These are phyloP conservation scores for Pseudozyma hubeiensis DNA, from an alignment of 1,284 basidiomycete species.

Conservation along the genomic window DNA sequence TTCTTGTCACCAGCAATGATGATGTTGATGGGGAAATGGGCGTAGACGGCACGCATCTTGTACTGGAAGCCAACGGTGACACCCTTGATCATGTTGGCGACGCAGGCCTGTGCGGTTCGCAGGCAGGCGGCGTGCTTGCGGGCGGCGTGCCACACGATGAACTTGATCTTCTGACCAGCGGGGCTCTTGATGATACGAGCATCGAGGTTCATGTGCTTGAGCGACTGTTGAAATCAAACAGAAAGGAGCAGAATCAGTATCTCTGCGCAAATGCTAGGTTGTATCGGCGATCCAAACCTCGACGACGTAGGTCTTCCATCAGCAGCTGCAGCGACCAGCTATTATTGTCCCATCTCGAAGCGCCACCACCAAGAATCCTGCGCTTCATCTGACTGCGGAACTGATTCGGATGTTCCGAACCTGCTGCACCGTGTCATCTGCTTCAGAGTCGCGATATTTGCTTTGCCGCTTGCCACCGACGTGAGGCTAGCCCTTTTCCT, in stretches of 20 bases:
- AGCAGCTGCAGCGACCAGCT: constrained; percentile 1
- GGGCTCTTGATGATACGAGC: constrained; percentile 70
- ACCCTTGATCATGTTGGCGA: constrained; percentile 92
- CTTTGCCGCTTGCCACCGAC: too few species aligned
- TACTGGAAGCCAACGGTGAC: constrained; percentile 96
- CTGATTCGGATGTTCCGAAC: too few species aligned
- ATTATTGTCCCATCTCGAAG: background rate
- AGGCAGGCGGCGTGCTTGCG: constrained; percentile 99
- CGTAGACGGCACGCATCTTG: constrained; percentile 90
- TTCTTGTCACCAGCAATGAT: constrained; percentile 87
- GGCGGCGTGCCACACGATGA: constrained; percentile 97
- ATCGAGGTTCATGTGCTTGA: constrained; percentile 69
- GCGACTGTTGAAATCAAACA: constrained; percentile 71
- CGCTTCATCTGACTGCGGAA: too few species aligned
- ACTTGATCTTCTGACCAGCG: constrained; percentile 79
- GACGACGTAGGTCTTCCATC: constrained; percentile 1
- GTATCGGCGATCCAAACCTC: background rate
- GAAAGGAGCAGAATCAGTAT: constrained; percentile 14
- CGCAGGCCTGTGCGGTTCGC: constrained; percentile 91
- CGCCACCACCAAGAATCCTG: too few species aligned
- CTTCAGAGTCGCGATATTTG: too few species aligned
- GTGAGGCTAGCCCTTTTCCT: too few species aligned
- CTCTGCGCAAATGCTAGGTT: background rate
- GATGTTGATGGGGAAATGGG: constrained; percentile 99
- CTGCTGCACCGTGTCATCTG: too few species aligned